Conservation (phyloP, 192 early-diverging fungal species). For the Podila minutissima region DNA sequence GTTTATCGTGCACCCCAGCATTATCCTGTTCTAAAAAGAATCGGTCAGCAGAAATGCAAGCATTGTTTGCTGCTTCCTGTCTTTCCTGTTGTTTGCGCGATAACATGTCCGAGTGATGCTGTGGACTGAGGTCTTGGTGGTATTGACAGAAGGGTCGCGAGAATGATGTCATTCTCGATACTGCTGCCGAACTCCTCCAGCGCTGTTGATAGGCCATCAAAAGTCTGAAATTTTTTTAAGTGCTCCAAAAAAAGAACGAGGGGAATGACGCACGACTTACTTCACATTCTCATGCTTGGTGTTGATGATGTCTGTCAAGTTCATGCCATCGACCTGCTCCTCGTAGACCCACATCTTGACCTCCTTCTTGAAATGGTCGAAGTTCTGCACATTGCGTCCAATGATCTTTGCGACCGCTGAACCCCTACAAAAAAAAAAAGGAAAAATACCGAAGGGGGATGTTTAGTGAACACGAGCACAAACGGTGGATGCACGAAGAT, state of each 20-base stretch:
- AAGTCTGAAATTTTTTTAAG: too few relatives aligned
- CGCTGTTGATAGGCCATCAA: too few relatives aligned
- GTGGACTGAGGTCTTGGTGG: background rate
- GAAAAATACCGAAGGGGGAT: too few relatives aligned
- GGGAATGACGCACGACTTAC: constrained; percentile 26
- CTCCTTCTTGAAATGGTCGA: constrained; percentile 76
- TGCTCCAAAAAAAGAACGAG: background rate
- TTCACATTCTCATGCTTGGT: constrained; percentile 91
- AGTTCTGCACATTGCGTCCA: constrained; percentile 76
- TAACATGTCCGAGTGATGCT: background rate
- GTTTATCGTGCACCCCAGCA: constrained; percentile 1
- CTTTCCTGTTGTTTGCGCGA: too few relatives aligned
- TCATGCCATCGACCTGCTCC: constrained; percentile 83
- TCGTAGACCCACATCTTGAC: constrained; percentile 98
- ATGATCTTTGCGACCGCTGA: constrained; percentile 93
- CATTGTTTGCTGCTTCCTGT: too few relatives aligned
- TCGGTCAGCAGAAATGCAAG: too few relatives aligned
- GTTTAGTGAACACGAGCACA: background rate
- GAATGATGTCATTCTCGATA: too few relatives aligned
- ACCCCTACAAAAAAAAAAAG: constrained; percentile 70
- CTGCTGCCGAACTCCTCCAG: too few relatives aligned
- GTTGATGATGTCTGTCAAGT: constrained; percentile 96
- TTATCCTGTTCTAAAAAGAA: background rate
- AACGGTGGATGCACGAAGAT: background rate
- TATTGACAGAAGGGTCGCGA: too few relatives aligned